A percentile compares a stretch with the other conserved stretches of the same genome.
phyloP scores from a whole-genome alignment of 139 green algal genomes.

The Desmodesmus armatus region DNA sequence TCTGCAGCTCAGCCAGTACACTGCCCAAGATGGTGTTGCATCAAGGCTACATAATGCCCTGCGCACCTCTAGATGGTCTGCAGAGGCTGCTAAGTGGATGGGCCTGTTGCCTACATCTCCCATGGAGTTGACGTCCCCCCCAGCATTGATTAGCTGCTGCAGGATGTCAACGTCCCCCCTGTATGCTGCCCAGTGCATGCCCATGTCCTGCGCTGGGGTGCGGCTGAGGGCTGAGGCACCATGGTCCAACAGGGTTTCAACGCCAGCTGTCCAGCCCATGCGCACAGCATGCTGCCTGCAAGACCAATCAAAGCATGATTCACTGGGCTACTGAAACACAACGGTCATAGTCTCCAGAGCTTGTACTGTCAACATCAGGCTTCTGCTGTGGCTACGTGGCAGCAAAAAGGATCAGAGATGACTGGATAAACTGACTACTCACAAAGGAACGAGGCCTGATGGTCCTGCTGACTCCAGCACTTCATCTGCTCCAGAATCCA shows the following conservation, averaged over 20 bases:
- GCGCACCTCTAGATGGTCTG: conserved; percentile 50
- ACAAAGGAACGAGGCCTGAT: conserved; percentile 8
- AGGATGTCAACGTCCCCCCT: conserved; percentile 45
- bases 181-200: conserved; percentile 63
- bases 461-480: neutral
- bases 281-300: conserved; percentile 8
- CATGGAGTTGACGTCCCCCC: conserved; percentile 63
- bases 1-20: too few relatives aligned
- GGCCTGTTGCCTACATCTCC: conserved; percentile 66
- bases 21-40: too few relatives aligned
- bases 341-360: neutral
- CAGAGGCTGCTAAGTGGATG: conserved; percentile 63
- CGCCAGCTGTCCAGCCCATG: neutral
- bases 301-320: neutral
- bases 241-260: neutral
- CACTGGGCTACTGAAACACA: neutral
- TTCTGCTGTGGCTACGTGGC: neutral
- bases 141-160: conserved; percentile 51
- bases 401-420: too few relatives aligned
- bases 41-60: too few relatives aligned
- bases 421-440: too few relatives aligned
- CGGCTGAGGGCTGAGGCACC: conserved; percentile 50
- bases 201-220: conserved; percentile 54
- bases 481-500: neutral
- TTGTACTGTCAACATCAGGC: neutral